Evolutionary conservation across 306 rosid species (phyloP), one percentile per base, ranked within the genome.

Genomic region (Delonix regia): DNA sequence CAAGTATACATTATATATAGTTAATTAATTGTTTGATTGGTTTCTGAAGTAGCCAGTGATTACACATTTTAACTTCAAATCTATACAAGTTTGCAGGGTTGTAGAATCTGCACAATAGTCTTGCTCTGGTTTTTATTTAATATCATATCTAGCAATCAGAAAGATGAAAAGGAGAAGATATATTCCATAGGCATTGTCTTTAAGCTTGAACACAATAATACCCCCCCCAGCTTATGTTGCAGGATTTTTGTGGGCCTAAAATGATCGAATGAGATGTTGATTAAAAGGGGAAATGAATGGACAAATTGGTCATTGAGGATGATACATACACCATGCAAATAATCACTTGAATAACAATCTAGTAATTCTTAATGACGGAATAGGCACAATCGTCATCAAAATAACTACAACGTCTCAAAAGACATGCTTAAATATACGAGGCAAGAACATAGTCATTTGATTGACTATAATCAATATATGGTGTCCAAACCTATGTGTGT

Each of bases 401-500:
- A 69, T 69, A 69, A 47, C 77, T 57, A 73, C 11, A 5, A 71
- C 39, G 56, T 39, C 57, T 62, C 48, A 30, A n/a, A 75, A 49
- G 39, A 53, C 75, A 64, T 7, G n/a, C 2, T 68, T 42, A 69
- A 16, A 27, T 19, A 67, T 53, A 68, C 19, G 28, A 49, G 48
- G 52, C 68, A 64, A 73, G 55, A 78, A 79, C 59, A 77, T 56
- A 62, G 81, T 64, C 80, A 81, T 77, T 73, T 51, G 76, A 82
- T 55, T 66, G 80, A 81, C 69, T 76, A 75, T 72, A 70, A 66
- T 80, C 64, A 79, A 84, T 73, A 81, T 76, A 82, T 2, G 83
- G 53, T 57, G 80, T 79, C 74, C 84, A 49, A 61, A 39, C 69
- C 86, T 48, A 81, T 76, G 82, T 79, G 66, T 68, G 53, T 76